These are phyloP conservation scores for Oemleria cerasiformis DNA, from an alignment of 306 rosid genomes.

Conservation along the genomic window DNA sequence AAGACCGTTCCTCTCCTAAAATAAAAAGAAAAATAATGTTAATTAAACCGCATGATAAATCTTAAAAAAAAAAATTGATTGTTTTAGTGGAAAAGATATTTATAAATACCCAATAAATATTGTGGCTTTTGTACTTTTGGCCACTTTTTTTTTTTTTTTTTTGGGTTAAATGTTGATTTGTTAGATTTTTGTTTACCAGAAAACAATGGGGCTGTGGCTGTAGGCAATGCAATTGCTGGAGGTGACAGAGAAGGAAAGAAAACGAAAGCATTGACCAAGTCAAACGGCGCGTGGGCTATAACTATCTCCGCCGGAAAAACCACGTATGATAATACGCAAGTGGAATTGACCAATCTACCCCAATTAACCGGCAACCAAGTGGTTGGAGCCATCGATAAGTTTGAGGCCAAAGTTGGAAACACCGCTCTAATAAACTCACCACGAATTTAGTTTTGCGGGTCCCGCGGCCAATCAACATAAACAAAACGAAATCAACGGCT, in stretches of 20 bases:
- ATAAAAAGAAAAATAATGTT: no score
- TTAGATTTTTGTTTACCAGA: not conserved
- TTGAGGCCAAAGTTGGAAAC: slow-evolving; percentile 1
- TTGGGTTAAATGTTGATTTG: no score
- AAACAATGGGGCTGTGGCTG: no score
- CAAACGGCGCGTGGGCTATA: slow-evolving; percentile 17
- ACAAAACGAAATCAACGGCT: slow-evolving; percentile 17
- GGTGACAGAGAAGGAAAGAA: not conserved
- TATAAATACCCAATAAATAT: no score
- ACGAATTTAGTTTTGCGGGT: not conserved
- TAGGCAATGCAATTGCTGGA: not conserved
- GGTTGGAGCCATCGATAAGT: not conserved
- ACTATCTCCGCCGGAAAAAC: not conserved
- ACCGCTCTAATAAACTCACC: not conserved
- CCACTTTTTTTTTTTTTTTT: not conserved
- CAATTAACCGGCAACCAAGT: not conserved
- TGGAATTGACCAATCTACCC: not conserved
- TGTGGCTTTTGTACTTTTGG: no score
- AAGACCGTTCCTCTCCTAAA: no score
- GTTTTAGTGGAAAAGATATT: no score
- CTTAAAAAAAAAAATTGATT: no score
- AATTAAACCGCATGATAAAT: no score
- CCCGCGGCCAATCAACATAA: not conserved
- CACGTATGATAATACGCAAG: no score
- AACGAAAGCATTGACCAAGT: slow-evolving; percentile 24